Base-by-base conservation (phyloP, 2,329 filamentous ascomycete genomes). In the Neoscytalidium dimidiatum region DNA sequence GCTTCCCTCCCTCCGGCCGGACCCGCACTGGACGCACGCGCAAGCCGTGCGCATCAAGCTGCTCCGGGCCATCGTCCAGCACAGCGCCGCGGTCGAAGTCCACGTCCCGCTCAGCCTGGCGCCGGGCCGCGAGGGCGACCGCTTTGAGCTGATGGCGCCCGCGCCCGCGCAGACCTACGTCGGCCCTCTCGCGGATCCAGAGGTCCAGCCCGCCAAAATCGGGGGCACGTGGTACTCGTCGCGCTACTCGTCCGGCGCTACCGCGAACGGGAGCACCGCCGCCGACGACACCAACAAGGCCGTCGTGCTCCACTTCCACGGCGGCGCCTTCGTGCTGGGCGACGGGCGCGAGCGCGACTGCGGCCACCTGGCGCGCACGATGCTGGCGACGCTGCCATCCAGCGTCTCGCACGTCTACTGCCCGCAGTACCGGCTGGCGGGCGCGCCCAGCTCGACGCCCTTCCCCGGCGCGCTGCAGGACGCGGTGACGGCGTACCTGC, bases 381-480 rank as follows among this genome's bases (percentile, higher is more conserved):
- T 80, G 8, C 56, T 76, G 11, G 66, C 71, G n/a, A 68, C 76
- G 51, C 72, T 71, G 7, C 69, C 68, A 17, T 68, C 71, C 26
- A 17, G 71, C 66, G 62, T 72, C 2, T 73, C 75, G 2, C 70
- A 72, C 61, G 70, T 84, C 48, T 78, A 84, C 64, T 69, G 69
- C 17, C 80, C 80, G 1, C 81, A 83, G 66, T 85, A 86, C 72
- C 79, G 84, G 0, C 77, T 85, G 5, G 74, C 80, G 3, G 76
- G 75, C 0, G 77, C 80, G 43, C 77, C 80, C 0, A 71, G 68
- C 0, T 74, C 71, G 43, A 78, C 79, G n/a, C 79, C 77, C 0
- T 86, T 85, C 71, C 83, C 83, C 1, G 83, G 83, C 0, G 80
- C 81, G 3, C 69, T 84, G 3, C 83, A 85, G 70, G 84, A 85